These are phyloP conservation scores for Aschersonia sp. DNA, from an alignment of 2,329 filamentous ascomycete genomes.

Conservation along the genomic window DNA sequence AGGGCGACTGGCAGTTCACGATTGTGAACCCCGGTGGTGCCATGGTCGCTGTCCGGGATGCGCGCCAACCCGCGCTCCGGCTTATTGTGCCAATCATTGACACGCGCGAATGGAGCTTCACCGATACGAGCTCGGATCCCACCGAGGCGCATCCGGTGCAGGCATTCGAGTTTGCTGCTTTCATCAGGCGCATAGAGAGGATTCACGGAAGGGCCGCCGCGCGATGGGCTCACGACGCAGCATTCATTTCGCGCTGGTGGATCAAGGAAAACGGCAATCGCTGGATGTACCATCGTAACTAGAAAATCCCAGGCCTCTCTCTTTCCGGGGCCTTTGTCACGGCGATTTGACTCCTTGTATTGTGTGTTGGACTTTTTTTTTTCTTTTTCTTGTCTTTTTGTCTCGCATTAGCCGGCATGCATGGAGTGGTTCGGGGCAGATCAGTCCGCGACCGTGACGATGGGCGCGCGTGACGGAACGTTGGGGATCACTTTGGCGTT, in stretches of 20 bases:
- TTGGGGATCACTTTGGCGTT: no score
- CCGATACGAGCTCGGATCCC: slow-evolving; percentile 13
- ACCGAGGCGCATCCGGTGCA: slow-evolving; percentile 11
- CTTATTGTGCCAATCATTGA: slow-evolving; percentile 17
- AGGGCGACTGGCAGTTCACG: slow-evolving; percentile 18
- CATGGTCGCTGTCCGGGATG: slow-evolving; percentile 18
- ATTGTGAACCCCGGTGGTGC: slow-evolving; percentile 18
- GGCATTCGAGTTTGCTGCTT: slow-evolving; percentile 11
- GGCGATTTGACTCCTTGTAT: no score
- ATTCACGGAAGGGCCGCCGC: slow-evolving; percentile 11
- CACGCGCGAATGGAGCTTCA: slow-evolving; percentile 17
- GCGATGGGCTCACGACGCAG: slow-evolving; percentile 17
- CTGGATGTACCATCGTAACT: slow-evolving; percentile 9
- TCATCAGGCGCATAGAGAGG: slow-evolving; percentile 8
- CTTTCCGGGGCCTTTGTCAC: no score
- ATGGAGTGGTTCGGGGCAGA: no score
- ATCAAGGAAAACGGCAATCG: slow-evolving; percentile 19
- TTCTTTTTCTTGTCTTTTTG: no score
- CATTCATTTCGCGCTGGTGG: slow-evolving; percentile 18
- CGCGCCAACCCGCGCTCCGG: slow-evolving; percentile 13
- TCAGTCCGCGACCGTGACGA: no score
- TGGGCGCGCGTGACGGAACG: no score
- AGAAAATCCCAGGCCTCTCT: no score
- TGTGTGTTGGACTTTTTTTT: no score
- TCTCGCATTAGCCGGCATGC: no score